Base-by-base conservation (phyloP, 2,329 filamentous ascomycete genomes). In the Cercospora brassicicola region DNA sequence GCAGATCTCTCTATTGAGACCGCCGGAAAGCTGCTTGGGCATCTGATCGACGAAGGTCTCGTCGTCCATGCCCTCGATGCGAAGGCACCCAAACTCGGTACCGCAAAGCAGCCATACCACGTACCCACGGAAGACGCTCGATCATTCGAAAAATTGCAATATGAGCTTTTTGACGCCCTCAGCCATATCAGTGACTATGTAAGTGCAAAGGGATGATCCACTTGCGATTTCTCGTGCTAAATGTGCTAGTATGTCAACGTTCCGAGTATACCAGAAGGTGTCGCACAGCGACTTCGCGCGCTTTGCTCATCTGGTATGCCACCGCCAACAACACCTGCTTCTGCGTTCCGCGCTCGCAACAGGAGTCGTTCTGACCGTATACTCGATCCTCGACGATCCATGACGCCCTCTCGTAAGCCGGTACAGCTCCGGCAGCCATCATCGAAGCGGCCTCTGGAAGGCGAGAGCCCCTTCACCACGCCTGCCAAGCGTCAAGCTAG, bases 111-210 rank as follows among this genome's bases (percentile, higher is more conserved):
- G 62, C 65, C 73, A 13, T 61, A 62, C 9, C 73, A 71, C 26
- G 70, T 76, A 10, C 69, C 74, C 9, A 66, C 70, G 6, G 63
- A 45, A n/a, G 60, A 69, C 13, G 72, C 69, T 2, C 48, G 67
- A n/a, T 60, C 61, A 11, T 66, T 74, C 59, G 67, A 74, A 10
- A 67, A 63, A 42, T 73, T 78, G 71, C 66, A 76, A 15, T 57
- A 66, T 20, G 66, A 63, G 10, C 70, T 76, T 3, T 77, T 77
- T 65, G 69, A 78, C 63, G 76, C 76, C 2, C 64, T 74, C 30
- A 61, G 59, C n/a, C 64, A 71, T 45, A 66, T 78, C 39, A 67
- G 67, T 42, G 59, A 70, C 48, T 68, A 71, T 45, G 74, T 75
- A 66, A 67, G 71, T 69, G 9, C 11, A n/a, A 53, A 5, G 9